Base-by-base conservation (phyloP, 352 stramenopile genomes). In the Globisporangium canariense region DNA sequence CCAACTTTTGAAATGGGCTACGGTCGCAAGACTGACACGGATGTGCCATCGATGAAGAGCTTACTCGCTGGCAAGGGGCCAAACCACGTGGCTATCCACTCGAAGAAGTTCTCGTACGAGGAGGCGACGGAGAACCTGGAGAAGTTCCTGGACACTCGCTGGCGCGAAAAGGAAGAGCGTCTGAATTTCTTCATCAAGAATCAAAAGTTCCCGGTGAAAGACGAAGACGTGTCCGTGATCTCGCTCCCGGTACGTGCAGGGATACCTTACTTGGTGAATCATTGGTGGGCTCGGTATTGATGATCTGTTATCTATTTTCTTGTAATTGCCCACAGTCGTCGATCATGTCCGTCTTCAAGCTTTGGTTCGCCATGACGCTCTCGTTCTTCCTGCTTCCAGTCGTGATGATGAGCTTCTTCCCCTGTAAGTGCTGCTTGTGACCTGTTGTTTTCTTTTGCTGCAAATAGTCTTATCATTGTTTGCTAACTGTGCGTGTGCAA, bases 1-100 rank as follows among this genome's bases (percentile, higher is more conserved):
- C 91, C 91, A 30, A 96, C 88, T 14, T 96, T 76, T 50, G 87
- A 93, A 10, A 96, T 97, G 88, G 90, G 91, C 22, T 97, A 97
- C 70, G 66, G 66, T 28, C 81, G 91, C 30, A 91, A 93, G 59
- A 72, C 66, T 14, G 91, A 97, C 65, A 90, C 79, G 6, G 72
- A 84, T 38, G 75, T 97, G 58, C 91, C 91, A 45, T 92, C 82
- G 20, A 93, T 94, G 85, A 86, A 89, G 74, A 75, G 73, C 7
- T 58, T 94, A 8, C 63, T 91, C 36, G 84, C 81, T 1, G 77
- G 84, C 14, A 83, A 88, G 58, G 75, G 71, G 2, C 83, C 81
- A 0, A 46, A 54, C 4, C 65, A 70, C 22, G 80, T 93, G 14
- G 70, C 81, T 1, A 76, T 94, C 13, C 80, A 93, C 63, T 74